Evolutionary conservation across 2,329 filamentous ascomycete species (phyloP).

Genomic region (Talaromyces rugulosus): DNA sequence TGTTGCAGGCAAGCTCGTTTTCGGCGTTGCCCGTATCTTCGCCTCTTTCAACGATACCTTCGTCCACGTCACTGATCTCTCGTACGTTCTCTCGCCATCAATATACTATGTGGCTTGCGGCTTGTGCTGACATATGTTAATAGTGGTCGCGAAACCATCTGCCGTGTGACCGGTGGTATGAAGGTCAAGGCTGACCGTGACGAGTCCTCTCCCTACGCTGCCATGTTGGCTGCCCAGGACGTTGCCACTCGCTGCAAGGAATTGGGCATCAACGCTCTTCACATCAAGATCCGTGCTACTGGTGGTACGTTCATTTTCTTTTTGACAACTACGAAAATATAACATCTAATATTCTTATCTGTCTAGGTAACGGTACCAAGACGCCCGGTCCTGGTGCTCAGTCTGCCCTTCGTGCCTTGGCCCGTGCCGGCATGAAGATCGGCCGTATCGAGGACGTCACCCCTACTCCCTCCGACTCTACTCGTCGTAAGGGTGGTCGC

Average conservation of each 20-base stretch:
- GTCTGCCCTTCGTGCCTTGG: slow-evolving; percentile 96
- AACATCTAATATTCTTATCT: not conserved
- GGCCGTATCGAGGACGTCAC: slow-evolving; percentile 99
- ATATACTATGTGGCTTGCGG: too few relatives aligned
- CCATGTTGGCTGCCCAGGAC: slow-evolving; percentile 99
- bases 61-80: slow-evolving; percentile 99
- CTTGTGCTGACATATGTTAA: slow-evolving; percentile 58
- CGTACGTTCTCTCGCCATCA: slow-evolving; percentile 49
- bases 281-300: slow-evolving; percentile 99
- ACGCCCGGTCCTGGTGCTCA: slow-evolving; percentile 98
- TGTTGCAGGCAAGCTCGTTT: slow-evolving; percentile 83
- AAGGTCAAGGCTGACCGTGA: slow-evolving; percentile 99
- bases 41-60: slow-evolving; percentile 91
- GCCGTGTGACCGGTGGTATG: slow-evolving; percentile 99
- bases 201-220: slow-evolving; percentile 98
- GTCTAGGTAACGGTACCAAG: slow-evolving; percentile 93
- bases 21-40: slow-evolving; percentile 97
- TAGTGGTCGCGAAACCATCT: slow-evolving; percentile 99
- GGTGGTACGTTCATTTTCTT: slow-evolving; percentile 63
- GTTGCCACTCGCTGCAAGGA: slow-evolving; percentile 88
- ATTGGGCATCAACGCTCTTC: slow-evolving; percentile 86
- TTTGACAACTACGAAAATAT: not conserved
- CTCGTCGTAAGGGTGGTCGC: slow-evolving; percentile 99
- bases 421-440: slow-evolving; percentile 99
- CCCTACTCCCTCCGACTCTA: slow-evolving; percentile 97